Evolutionary conservation across 139 green algal species (phyloP), one percentile per base, ranked within the genome.

Genomic region (Micromonas commoda): DNA sequence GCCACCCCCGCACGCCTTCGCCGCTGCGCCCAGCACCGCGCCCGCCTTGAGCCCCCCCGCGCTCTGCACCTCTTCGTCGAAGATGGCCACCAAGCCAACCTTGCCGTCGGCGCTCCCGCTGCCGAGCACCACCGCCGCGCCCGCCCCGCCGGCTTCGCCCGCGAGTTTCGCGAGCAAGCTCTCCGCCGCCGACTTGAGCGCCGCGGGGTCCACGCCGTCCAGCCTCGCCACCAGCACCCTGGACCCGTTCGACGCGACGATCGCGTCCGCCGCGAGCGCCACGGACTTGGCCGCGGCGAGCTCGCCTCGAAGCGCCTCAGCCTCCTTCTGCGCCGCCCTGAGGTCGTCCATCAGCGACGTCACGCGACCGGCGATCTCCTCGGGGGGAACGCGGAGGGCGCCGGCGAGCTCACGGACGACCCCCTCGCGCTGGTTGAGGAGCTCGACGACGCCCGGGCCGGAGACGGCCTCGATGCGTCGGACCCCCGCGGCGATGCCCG

Each of bases 401-500:
- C 23, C 53, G 35, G 45, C 57, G 61, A 96, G 74, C 23, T 61
- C 29, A 20, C 83, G 82, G 34, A 96, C 86, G 34, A 95, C 68
- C 23, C 19, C 61, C 71, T 97, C 92, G 16, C 68, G 9, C 19
- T 60, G 2, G 16, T 78, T 23, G 6, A 78, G 28, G 20, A 78
- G 53, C 1, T 78, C 72, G 26, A 78, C 34, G 13, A 78, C 72
- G 29, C 31, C 72, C 6, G 88, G 76, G 0, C 92, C 93, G 0
- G 88, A 88, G 23, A 97, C 93, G 5, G 93, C 93, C 84, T 97
- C 92, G 39, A 97, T 91, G 32, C 91, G 87, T 23, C 91, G 84
- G 52, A 97, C 86, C 34, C 93, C 93, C 0, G 85, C 91, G 0
- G 92, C 92, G 32, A 97, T 94, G 77, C 93, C 93, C 0, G 64